Evolutionary conservation across 805 yeast genomes (phyloP).

Genomic region (Debaryomyces castellii): DNA sequence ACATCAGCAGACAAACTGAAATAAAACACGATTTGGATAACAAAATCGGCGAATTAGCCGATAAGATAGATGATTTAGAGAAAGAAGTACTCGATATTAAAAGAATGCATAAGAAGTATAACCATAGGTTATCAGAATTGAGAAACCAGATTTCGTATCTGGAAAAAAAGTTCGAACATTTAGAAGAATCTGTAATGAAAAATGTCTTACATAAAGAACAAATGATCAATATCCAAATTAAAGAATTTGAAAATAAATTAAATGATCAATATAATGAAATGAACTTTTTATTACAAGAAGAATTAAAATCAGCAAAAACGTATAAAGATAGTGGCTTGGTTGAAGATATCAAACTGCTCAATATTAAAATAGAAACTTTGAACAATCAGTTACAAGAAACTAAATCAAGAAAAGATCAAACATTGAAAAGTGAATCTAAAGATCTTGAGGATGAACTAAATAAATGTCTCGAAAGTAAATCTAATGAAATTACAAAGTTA

Average conservation of each 20-base stretch:
- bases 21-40: slow-evolving; percentile 8
- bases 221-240: slow-evolving; percentile 24
- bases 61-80: slow-evolving; percentile 18
- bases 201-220: slow-evolving; percentile 30
- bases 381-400: slow-evolving; percentile 10
- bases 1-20: slow-evolving; percentile 5
- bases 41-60: slow-evolving; percentile 11
- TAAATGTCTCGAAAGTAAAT: slow-evolving; percentile 13
- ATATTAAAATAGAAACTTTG: slow-evolving; percentile 9
- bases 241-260: slow-evolving; percentile 26
- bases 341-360: slow-evolving; percentile 16
- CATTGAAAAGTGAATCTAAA: slow-evolving; percentile 12
- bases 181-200: slow-evolving; percentile 26
- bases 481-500: slow-evolving; percentile 26
- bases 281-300: slow-evolving; percentile 33
- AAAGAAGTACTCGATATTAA: slow-evolving; percentile 17
- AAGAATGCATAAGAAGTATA: slow-evolving; percentile 10
- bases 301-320: slow-evolving; percentile 24
- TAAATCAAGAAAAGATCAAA: slow-evolving; percentile 7
- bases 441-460: slow-evolving; percentile 16
- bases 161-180: slow-evolving; percentile 18
- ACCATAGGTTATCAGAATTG: slow-evolving; percentile 6
- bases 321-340: slow-evolving; percentile 20
- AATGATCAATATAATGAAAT: slow-evolving; percentile 29
- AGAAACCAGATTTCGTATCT: slow-evolving; percentile 5